Percentiles rank a stretch among this genome's conserved stretches.
These are phyloP conservation scores for Paraglomus brasilianum DNA, from an alignment of 192 early-diverging fungal genomes.

Conservation along the genomic window DNA sequence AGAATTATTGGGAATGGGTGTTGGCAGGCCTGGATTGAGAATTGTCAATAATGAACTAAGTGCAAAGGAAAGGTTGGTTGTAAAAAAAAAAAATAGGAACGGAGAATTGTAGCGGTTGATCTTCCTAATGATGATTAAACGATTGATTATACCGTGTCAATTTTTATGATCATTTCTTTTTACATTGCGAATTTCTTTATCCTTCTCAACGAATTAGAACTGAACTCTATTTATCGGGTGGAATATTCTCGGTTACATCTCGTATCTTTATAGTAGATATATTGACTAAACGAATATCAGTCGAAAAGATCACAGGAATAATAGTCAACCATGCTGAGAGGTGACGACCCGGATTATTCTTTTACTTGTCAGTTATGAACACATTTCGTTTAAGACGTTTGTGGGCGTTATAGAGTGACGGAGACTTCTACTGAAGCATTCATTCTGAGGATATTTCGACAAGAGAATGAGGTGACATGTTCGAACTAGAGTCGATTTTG, in stretches of 20 bases:
- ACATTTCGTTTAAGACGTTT: conserved; percentile 22
- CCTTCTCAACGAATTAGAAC: conserved; percentile 29
- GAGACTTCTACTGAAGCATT: conserved; percentile 87
- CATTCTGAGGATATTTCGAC: conserved; percentile 77
- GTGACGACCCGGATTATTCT: conserved; percentile 37
- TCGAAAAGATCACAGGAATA: conserved; percentile 76
- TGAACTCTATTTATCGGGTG: conserved; percentile 76
- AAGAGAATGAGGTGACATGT: conserved; percentile 63
- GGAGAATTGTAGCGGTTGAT: conserved; percentile 24
- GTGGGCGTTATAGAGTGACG: conserved; percentile 49
- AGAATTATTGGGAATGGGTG: conserved; percentile 46
- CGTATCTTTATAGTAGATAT: conserved; percentile 90
- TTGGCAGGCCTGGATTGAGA: conserved; percentile 35
- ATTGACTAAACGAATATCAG: conserved; percentile 73
- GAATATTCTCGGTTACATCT: conserved; percentile 83
- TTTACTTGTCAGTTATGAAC: neutral
- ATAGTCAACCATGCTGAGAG: conserved; percentile 84
- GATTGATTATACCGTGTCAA: too few species aligned
- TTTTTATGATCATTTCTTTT: too few species aligned
- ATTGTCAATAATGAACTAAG: conserved; percentile 58
- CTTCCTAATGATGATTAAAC: conserved; percentile 33
- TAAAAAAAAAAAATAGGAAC: neutral
- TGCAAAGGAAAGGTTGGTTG: conserved; percentile 53
- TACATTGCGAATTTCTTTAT: neutral
- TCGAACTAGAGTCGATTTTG: conserved; percentile 3